These are phyloP conservation scores for Brassica balearica DNA, from an alignment of 441 rosid genomes.

Conservation along the genomic window DNA sequence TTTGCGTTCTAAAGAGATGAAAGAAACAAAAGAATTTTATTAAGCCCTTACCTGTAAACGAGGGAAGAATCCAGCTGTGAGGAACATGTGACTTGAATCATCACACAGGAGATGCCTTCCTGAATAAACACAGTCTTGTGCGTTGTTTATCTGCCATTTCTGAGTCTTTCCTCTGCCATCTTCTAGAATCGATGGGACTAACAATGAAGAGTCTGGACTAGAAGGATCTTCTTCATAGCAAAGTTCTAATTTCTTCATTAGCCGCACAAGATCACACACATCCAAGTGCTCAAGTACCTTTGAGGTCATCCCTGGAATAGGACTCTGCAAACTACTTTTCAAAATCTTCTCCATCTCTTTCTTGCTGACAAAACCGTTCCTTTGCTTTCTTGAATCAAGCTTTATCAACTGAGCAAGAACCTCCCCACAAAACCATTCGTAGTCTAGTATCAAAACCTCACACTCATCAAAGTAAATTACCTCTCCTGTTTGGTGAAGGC, in stretches of 20 bases:
- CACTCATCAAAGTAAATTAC: constrained; percentile 79
- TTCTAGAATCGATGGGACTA: constrained; percentile 89
- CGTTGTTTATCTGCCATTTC: constrained; percentile 71
- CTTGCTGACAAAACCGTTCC: constrained; percentile 71
- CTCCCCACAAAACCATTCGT: constrained; percentile 90
- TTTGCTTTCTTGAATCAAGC: constrained; percentile 71
- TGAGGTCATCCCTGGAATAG: constrained; percentile 88
- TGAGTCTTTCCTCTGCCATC: constrained; percentile 90
- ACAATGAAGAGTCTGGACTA: constrained; percentile 65
- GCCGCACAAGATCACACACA: constrained; percentile 63
- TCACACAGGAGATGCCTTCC: constrained; percentile 96
- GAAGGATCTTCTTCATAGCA: constrained; percentile 86
- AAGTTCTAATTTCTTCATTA: constrained; percentile 91
- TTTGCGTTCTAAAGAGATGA: constrained; percentile 30
- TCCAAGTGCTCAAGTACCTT: constrained; percentile 84
- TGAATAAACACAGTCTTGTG: constrained; percentile 63
- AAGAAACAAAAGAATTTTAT: constrained; percentile 11
- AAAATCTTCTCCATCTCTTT: constrained; percentile 81
- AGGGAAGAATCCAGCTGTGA: constrained; percentile 92
- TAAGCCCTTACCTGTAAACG: constrained; percentile 72
- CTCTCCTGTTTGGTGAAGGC: constrained; percentile 90
- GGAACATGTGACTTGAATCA: constrained; percentile 88
- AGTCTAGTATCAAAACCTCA: constrained; percentile 78
- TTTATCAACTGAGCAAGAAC: constrained; percentile 81
- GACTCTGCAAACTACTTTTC: constrained; percentile 75